These are phyloP conservation scores for Litsea cubeba DNA, from an alignment of 164 flowering plant species.

Conservation along the genomic window DNA sequence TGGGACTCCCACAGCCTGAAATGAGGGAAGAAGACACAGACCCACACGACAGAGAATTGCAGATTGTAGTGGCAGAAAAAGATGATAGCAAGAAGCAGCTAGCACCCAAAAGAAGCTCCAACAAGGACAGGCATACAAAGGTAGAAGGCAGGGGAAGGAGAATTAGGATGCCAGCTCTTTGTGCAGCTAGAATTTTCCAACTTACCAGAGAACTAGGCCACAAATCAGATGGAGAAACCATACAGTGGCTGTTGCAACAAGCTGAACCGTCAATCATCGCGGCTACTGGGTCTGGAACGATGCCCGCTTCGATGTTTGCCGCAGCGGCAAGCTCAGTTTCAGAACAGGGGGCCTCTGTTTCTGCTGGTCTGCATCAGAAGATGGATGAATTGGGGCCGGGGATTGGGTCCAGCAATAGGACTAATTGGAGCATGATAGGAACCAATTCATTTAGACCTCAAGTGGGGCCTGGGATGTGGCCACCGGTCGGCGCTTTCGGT, in stretches of 20 bases:
- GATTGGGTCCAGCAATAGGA: slow-evolving; percentile 42
- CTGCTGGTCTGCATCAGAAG: slow-evolving; percentile 56
- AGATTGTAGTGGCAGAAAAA: slow-evolving; percentile 57
- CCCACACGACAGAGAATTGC: slow-evolving; percentile 51
- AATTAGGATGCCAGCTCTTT: slow-evolving; percentile 88
- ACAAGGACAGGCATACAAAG: slow-evolving; percentile 82
- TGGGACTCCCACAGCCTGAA: slow-evolving; percentile 33
- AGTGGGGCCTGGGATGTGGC: slow-evolving; percentile 53
- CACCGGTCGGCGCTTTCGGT: slow-evolving; percentile 43
- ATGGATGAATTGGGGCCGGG: slow-evolving; percentile 46
- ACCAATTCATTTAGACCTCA: slow-evolving; percentile 46
- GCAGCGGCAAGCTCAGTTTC: slow-evolving; percentile 55
- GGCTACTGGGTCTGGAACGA: slow-evolving; percentile 76
- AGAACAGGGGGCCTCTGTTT: slow-evolving; percentile 47
- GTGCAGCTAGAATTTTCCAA: slow-evolving; percentile 86
- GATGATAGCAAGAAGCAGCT: slow-evolving; percentile 49
- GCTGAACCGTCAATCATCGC: slow-evolving; percentile 86
- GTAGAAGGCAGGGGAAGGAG: slow-evolving; percentile 87
- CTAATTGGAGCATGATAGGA: slow-evolving; percentile 57
- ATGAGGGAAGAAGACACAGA: slow-evolving; percentile 39
- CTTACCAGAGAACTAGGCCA: slow-evolving; percentile 80
- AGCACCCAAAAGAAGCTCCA: slow-evolving; percentile 76
- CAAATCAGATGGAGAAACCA: slow-evolving; percentile 85
- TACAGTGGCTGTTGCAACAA: slow-evolving; percentile 85
- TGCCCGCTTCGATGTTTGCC: slow-evolving; percentile 74